Evolutionary conservation across 495 filamentous ascomycete species (phyloP), one percentile per base, ranked within the genome.

Genomic region (Cercophora newfieldiana): DNA sequence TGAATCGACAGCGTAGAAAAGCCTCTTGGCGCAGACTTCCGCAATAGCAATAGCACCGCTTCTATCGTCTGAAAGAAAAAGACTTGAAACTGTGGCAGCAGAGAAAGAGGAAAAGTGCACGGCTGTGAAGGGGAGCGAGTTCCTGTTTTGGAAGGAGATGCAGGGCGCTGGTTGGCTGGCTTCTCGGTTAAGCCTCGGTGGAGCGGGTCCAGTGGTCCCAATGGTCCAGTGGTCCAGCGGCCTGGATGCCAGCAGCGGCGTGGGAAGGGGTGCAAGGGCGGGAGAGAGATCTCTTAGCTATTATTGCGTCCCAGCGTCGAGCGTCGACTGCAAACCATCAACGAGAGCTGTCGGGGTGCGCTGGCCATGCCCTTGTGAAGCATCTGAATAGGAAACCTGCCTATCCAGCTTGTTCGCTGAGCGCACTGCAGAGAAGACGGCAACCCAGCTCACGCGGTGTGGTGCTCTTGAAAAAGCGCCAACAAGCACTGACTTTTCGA

Each of bases 141-240:
- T 73, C 72, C 74, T 71, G 70, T 69, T 76, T 74, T 33, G 74
- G 74, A 76, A 76, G 64, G 66, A 30, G 67, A 28, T 26, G n/a
- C 48, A 0, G 33, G n/a, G 2, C 37, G 55, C 54, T 72, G 59
- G 72, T 74, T 76, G 74, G 73, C 57, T 44, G 54, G 33, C 1
- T 7, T 60, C 66, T 71, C 70, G 72, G 72, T 67, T 69, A 72
- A 71, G 72, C 61, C 66, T 70, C 70, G 66, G 68, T 71, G 72
- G 70, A 31, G 58, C 67, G 55, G 59, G 51, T 55, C 61, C 61
- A 53, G 37, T 18, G 29, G 31, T 14, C 37, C 19, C 22, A 22
- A 28, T 24, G n/a, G 8, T 22, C 55, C 5, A 22, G 59, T 30
- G 29, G 61, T 64, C 63, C 33, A 29, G 25, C 2, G 55, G 16